A percentile compares a stretch with the other conserved stretches of the same genome.
These are phyloP conservation scores for Fusarium sp. DNA, from an alignment of 2,329 filamentous ascomycete species.

Conservation along the genomic window DNA sequence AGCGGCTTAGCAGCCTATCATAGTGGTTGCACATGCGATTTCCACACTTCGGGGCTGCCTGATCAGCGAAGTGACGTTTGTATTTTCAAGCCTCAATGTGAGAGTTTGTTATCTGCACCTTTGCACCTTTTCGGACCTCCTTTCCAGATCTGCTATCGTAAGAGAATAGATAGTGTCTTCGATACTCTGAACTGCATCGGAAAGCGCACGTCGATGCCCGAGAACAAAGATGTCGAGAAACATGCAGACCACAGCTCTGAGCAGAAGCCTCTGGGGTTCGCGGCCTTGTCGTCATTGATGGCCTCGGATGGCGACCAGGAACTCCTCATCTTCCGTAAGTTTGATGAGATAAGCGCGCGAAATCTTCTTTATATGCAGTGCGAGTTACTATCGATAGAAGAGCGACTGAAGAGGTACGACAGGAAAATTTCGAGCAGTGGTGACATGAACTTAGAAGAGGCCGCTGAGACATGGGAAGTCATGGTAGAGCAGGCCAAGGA, in stretches of 20 bases:
- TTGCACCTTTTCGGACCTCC: too few species aligned
- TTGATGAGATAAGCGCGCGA: not conserved
- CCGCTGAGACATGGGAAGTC: slow-evolving; percentile 12
- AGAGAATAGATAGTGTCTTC: not conserved
- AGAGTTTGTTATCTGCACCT: too few species aligned
- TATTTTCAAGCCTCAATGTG: too few species aligned
- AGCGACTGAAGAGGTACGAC: not conserved
- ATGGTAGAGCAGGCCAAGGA: not conserved
- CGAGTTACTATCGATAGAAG: not conserved
- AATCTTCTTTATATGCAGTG: slow-evolving; percentile 8
- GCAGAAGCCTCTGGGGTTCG: not conserved
- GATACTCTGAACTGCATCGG: rapidly evolving
- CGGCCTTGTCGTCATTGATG: not conserved
- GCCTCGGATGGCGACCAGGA: slow-evolving; percentile 5
- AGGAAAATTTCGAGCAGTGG: not conserved
- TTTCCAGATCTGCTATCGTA: not conserved
- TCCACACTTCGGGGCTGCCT: not conserved
- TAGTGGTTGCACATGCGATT: not conserved
- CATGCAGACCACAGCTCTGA: rapidly evolving
- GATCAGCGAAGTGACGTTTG: not conserved
- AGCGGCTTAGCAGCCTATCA: not conserved
- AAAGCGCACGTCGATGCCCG: not conserved
- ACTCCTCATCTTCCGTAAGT: not conserved
- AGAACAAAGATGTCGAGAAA: not conserved
- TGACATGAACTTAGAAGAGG: not conserved